These are phyloP conservation scores for Rhizopus microsporus DNA, from an alignment of 371 early-diverging fungal genomes.

Conservation along the genomic window DNA sequence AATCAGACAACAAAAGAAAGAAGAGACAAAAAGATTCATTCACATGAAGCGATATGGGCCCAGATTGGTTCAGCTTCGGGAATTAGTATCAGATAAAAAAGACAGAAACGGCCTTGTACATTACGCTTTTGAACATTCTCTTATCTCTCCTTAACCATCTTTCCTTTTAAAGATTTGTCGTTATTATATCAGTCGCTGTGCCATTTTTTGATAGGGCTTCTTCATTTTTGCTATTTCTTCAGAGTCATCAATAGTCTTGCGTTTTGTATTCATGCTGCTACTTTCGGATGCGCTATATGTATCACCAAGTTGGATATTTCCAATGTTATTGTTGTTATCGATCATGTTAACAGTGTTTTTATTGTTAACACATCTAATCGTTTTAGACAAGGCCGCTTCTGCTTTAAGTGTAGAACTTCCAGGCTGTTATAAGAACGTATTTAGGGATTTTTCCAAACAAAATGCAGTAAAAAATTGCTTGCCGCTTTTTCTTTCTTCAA, in stretches of 20 bases:
- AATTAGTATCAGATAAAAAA: slow-evolving; percentile 1
- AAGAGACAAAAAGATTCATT: neutral
- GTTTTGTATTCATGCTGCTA: slow-evolving; percentile 2
- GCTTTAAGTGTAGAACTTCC: slow-evolving; percentile 8
- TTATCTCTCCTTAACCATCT: slow-evolving; percentile 7
- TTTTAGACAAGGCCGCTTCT: slow-evolving; percentile 13
- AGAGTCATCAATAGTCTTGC: slow-evolving; percentile 6
- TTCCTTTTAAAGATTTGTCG: slow-evolving; percentile 8
- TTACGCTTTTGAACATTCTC: slow-evolving; percentile 10
- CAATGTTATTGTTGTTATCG: slow-evolving; percentile 15
- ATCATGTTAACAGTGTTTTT: slow-evolving; percentile 13
- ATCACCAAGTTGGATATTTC: slow-evolving; percentile 6
- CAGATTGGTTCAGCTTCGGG: neutral
- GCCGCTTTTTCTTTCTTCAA: neutral
- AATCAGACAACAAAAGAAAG: slow-evolving; percentile 9
- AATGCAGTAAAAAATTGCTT: slow-evolving; percentile 4
- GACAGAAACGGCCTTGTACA: slow-evolving; percentile 10
- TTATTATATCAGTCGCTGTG: slow-evolving; percentile 6
- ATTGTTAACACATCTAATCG: slow-evolving; percentile 7
- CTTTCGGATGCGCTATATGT: neutral
- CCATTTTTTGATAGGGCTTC: slow-evolving; percentile 8
- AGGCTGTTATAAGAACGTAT: slow-evolving; percentile 3
- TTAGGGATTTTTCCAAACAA: slow-evolving; percentile 7
- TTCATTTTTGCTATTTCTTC: slow-evolving; percentile 6
- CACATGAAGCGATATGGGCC: slow-evolving; percentile 36